Conservation (phyloP, 202 grass and related monocot genomes). For the Bolboschoenoplectus hybrid region DNA sequence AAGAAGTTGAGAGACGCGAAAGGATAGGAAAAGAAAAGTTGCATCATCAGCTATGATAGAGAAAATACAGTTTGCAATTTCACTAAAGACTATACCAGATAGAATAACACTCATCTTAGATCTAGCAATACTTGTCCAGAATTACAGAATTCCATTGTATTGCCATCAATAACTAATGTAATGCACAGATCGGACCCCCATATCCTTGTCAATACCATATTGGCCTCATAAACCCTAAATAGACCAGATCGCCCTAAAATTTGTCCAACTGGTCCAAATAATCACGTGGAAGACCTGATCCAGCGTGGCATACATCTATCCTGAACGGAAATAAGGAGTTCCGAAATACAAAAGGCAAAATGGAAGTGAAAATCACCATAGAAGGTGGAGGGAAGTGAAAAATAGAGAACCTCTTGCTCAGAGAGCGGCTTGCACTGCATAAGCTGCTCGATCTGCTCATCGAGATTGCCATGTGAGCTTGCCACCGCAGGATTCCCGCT, state of each 20-base stretch:
- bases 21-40: background rate
- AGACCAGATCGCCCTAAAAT: slow-evolving; percentile 32
- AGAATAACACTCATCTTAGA: background rate
- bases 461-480: slow-evolving; percentile 74
- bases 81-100: slow-evolving; percentile 12
- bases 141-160: background rate
- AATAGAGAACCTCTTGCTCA: slow-evolving; percentile 73
- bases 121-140: slow-evolving; percentile 25
- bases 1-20: background rate
- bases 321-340: background rate
- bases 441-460: slow-evolving; percentile 96
- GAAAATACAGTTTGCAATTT: slow-evolving; percentile 13
- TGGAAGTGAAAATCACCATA: slow-evolving; percentile 1
- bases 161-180: background rate
- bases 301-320: background rate
- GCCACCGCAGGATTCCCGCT: slow-evolving; percentile 53
- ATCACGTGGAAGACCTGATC: slow-evolving; percentile 47
- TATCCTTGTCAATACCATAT: background rate
- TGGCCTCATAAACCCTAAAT: slow-evolving; percentile 23
- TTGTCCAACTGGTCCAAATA: background rate
- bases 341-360: background rate
- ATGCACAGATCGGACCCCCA: slow-evolving; percentile 26
- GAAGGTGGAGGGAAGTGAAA: background rate
- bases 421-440: slow-evolving; percentile 98
- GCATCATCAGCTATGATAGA: slow-evolving; percentile 16